Percentiles rank a stretch among this genome's conserved stretches.
Conservation (phyloP, 805 yeast genomes). For the Komagataella pastoris region DNA sequence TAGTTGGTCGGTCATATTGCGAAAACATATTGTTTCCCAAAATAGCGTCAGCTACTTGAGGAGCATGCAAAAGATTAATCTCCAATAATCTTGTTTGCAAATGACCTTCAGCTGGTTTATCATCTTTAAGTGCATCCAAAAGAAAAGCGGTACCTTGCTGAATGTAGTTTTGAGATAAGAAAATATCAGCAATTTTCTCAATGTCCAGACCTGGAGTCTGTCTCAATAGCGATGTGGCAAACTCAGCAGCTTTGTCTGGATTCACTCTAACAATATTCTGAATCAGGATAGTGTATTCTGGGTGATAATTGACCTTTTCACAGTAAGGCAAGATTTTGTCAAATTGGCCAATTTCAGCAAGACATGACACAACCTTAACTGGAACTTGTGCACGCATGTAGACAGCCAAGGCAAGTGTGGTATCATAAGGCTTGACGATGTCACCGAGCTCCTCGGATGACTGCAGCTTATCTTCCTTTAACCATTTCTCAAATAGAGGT, state of each 20-base stretch:
- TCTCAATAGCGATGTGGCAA: slow-evolving; percentile 74
- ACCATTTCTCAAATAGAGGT: slow-evolving; percentile 90
- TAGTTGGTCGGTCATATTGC: slow-evolving; percentile 87
- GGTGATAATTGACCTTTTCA: slow-evolving; percentile 75
- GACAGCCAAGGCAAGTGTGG: slow-evolving; percentile 79
- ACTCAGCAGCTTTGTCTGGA: slow-evolving; percentile 98
- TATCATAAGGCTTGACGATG: slow-evolving; percentile 77
- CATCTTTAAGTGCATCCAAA: slow-evolving; percentile 88
- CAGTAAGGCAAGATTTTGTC: slow-evolving; percentile 93
- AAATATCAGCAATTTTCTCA: slow-evolving; percentile 84
- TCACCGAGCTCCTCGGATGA: slow-evolving; percentile 98
- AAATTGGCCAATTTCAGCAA: slow-evolving; percentile 93
- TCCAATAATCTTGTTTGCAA: slow-evolving; percentile 90
- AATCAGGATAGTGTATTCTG: slow-evolving; percentile 80
- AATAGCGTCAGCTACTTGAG: slow-evolving; percentile 99
- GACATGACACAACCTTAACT: slow-evolving; percentile 77
- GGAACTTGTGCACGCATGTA: slow-evolving; percentile 75
- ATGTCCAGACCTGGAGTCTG: slow-evolving; percentile 56
- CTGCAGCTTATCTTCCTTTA: slow-evolving; percentile 87
- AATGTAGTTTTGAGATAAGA: slow-evolving; percentile 84
- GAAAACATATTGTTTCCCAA: slow-evolving; percentile 91
- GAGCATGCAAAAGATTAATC: slow-evolving; percentile 88
- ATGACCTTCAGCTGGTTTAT: slow-evolving; percentile 89
- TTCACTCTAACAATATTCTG: slow-evolving; percentile 84
- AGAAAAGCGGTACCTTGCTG: slow-evolving; percentile 98